Conservation (phyloP, 2,329 filamentous ascomycete genomes). For the Clonostachys rosea region DNA sequence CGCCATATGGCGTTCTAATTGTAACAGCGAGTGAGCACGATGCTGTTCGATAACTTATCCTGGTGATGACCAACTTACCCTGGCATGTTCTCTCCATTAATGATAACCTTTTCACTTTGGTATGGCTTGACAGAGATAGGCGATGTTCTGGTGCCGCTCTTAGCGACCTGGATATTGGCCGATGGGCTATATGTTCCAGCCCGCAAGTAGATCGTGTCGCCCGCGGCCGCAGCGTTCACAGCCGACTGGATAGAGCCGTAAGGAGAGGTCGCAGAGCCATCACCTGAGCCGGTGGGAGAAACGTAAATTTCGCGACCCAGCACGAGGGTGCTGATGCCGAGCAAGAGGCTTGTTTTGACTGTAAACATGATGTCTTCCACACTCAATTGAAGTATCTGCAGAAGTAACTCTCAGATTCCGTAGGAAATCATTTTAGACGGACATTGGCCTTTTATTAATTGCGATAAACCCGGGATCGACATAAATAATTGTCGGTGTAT, state of each 20-base stretch:
- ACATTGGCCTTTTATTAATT: no score
- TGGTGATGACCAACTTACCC: conserved; percentile 2
- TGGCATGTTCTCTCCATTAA: conserved; percentile 35
- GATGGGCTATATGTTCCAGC: conserved; percentile 35
- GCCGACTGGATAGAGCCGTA: conserved; percentile 36
- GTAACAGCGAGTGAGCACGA: background rate
- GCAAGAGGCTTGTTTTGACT: no score
- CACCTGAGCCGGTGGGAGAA: conserved; percentile 29
- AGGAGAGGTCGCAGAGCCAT: conserved; percentile 27
- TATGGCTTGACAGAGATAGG: conserved; percentile 33
- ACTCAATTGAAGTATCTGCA: no score
- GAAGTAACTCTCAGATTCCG: no score
- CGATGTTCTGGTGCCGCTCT: conserved; percentile 27
- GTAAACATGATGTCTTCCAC: no score
- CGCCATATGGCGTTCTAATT: conserved; percentile 26
- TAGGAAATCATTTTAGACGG: no score
- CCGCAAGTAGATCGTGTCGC: conserved; percentile 34
- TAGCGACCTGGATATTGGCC: conserved; percentile 37
- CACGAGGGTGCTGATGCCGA: no score
- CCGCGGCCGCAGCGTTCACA: conserved; percentile 32
- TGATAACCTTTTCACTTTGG: conserved; percentile 30
- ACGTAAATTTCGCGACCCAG: conserved; percentile 26
- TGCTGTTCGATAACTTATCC: background rate
- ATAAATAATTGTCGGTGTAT: no score
- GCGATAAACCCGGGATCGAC: no score